These are phyloP conservation scores for Cucurbita pepo DNA, from an alignment of 306 rosid species.

Conservation along the genomic window DNA sequence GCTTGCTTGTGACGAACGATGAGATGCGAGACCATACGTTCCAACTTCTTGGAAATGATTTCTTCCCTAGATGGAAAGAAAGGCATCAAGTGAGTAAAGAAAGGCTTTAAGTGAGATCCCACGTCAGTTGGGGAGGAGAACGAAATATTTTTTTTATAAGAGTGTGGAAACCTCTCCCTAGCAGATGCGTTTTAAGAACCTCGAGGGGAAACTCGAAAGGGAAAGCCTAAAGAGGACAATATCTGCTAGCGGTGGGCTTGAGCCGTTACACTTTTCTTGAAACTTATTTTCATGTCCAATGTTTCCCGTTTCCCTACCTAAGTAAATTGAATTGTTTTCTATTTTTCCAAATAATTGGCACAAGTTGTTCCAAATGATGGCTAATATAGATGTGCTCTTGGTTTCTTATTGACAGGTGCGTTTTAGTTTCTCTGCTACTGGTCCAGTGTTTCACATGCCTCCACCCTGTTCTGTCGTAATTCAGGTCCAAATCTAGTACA, in stretches of 20 bases:
- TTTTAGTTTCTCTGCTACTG: slow-evolving; percentile 57
- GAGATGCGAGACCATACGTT: slow-evolving; percentile 93
- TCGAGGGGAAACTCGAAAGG: too few species aligned
- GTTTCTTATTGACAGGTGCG: slow-evolving; percentile 45
- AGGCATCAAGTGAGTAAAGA: slow-evolving; percentile 74
- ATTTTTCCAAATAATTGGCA: neutral
- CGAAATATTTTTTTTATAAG: too few species aligned
- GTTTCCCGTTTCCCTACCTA: neutral
- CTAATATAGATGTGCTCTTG: slow-evolving; percentile 8
- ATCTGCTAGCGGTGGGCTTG: too few species aligned
- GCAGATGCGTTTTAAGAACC: too few species aligned
- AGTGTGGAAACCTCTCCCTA: too few species aligned
- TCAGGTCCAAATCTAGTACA: slow-evolving; percentile 42
- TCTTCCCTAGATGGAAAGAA: slow-evolving; percentile 95
- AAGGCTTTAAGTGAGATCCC: too few species aligned
- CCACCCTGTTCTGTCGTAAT: slow-evolving; percentile 86
- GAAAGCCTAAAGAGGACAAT: too few species aligned
- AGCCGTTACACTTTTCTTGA: neutral
- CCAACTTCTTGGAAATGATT: slow-evolving; percentile 87
- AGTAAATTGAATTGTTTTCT: neutral
- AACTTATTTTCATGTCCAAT: neutral
- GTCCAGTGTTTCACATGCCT: slow-evolving; percentile 85
- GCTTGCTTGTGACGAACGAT: slow-evolving; percentile 79
- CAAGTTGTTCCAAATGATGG: neutral
- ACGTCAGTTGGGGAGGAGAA: too few species aligned